Conservation (phyloP, 2,329 filamentous ascomycete species). For the Stagonosporopsis tanaceti region DNA sequence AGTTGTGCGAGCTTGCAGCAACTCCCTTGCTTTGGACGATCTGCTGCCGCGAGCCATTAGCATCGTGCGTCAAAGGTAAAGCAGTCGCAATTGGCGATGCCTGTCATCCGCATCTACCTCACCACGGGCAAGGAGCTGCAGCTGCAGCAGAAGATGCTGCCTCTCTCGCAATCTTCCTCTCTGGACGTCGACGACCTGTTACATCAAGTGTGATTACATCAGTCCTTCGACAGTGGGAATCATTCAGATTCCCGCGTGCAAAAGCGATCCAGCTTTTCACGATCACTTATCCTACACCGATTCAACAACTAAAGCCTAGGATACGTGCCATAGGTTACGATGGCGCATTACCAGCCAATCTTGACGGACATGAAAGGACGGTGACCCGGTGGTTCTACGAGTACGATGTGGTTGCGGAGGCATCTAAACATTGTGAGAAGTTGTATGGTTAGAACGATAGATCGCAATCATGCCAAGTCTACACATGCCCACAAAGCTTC, state of each 20-base stretch:
- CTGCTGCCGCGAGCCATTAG: slow-evolving; percentile 8
- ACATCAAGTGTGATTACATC: not conserved
- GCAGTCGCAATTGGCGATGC: slow-evolving; percentile 12
- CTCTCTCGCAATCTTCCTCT: slow-evolving; percentile 3
- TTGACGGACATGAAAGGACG: slow-evolving; percentile 6
- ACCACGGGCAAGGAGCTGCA: slow-evolving; percentile 11
- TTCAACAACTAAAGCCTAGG: not conserved
- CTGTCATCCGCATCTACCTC: slow-evolving; percentile 11
- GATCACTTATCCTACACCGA: slow-evolving; percentile 1
- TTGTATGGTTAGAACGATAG: not conserved
- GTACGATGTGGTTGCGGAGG: slow-evolving; percentile 6
- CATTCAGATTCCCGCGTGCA: slow-evolving; percentile 2
- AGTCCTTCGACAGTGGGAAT: slow-evolving; percentile 3
- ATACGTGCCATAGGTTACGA: slow-evolving; percentile 1
- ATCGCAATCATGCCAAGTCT: not conserved
- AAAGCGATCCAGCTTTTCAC: slow-evolving; percentile 11
- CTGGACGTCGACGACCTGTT: not conserved
- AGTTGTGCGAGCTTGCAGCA: slow-evolving; percentile 12
- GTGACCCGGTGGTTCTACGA: slow-evolving; percentile 3
- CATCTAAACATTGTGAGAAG: not conserved
- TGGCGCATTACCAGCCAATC: slow-evolving; percentile 1
- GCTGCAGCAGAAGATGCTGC: slow-evolving; percentile 13
- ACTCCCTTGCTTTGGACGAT: slow-evolving; percentile 14
- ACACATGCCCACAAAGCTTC: not conserved
- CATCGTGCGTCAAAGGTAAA: slow-evolving; percentile 6